Base-by-base conservation (phyloP, 2,329 filamentous ascomycete genomes). In the Colletotrichum salicis region DNA sequence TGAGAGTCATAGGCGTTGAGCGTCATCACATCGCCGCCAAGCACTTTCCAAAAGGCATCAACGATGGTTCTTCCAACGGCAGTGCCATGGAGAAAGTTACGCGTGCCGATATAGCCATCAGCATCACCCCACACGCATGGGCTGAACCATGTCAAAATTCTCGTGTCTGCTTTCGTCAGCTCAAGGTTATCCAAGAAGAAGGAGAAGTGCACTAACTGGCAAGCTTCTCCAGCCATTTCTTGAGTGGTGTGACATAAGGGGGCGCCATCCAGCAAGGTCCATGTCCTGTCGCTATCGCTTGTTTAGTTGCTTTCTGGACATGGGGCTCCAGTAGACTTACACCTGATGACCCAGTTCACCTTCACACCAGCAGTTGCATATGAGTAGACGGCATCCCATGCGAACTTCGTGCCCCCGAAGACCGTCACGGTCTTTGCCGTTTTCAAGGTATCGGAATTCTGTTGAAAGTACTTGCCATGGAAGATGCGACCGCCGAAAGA, bases 111-210 rank as follows among this genome's bases (percentile, higher is more conserved):
- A 73, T 87, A 92, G 1, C 90, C 91, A 76, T 90, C 90, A 2
- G 86, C 87, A 2, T 85, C 83, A 5, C 90, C 91, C 91, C 92
- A 95, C 19, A 92, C 86, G 76, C 92, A 95, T 0, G 93, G 93
- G 64, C 88, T 91, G 80, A 95, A 90, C 90, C 91, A 94, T 1
- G 89, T 92, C 66, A 95, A 81, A 74, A 93, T 85, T 0, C 93
- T 89, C 0, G 88, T 92, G 29, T 86, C 84, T 84, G 27, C 56
- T 51, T 8, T 61, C 22, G 12, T 60, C 8, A 56, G 10, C 12
- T 4, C 48, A 24, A 4, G 1, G n/a, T 5, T 19, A 73, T 48
- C 8, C 13, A 15, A 41, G 6, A 8, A 13, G 73, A 4, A 62
- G 22, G 2, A 29, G 4, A 22, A 3, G 1, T 3, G 5, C 2